phyloP scores from a whole-genome alignment of 148 eudicot species.

The Mesembryanthemum crystallinum region DNA sequence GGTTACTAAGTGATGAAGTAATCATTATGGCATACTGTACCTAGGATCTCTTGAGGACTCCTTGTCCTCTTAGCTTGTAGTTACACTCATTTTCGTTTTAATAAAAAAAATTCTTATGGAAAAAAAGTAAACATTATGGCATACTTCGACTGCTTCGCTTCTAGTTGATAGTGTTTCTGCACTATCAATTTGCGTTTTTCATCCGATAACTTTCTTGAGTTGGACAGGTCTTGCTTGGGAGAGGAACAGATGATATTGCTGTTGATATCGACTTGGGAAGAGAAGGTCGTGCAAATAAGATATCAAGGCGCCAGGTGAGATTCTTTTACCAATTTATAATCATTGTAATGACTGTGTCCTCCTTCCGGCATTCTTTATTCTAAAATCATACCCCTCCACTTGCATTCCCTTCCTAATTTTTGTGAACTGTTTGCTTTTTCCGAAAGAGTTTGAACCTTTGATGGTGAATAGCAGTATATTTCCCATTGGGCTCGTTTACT shows the following conservation, averaged over 20 bases:
- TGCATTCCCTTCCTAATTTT: not conserved
- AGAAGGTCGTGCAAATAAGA: conserved; percentile 76
- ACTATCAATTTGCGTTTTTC: not conserved
- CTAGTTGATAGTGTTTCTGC: not conserved
- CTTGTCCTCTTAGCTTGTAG: no score
- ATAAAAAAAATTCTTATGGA: no score
- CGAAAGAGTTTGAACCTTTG: not conserved
- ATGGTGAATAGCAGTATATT: not conserved
- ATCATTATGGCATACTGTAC: no score
- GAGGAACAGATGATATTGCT: conserved; percentile 66
- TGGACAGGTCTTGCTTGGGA: conserved; percentile 74
- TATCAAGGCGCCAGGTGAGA: conserved; percentile 89
- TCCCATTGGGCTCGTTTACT: no score
- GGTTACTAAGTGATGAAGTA: no score
- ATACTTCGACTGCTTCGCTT: not conserved
- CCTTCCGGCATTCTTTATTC: not conserved
- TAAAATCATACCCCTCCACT: not conserved
- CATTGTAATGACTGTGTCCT: not conserved
- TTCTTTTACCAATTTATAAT: not conserved
- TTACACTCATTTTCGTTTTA: no score
- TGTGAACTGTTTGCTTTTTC: not conserved
- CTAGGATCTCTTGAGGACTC: no score
- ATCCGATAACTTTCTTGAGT: conserved; percentile 8
- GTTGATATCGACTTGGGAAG: conserved; percentile 84
- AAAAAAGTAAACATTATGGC: no score